Conservation (phyloP, 2,329 filamentous ascomycete genomes). For the Davidsoniella virescens region DNA sequence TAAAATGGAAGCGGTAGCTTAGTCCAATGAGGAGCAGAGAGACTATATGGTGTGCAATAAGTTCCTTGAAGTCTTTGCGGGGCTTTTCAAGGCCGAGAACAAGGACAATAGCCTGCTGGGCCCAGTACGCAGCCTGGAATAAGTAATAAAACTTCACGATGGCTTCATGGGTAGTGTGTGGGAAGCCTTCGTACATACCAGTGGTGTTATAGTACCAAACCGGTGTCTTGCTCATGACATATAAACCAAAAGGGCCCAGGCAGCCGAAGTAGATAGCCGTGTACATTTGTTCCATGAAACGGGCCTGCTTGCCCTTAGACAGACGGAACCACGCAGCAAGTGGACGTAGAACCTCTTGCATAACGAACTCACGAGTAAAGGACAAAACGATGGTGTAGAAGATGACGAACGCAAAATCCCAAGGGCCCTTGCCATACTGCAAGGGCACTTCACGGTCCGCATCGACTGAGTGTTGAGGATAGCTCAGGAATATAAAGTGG, state of each 20-base stretch:
- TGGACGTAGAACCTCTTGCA: constrained; percentile 75
- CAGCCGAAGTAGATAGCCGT: constrained; percentile 79
- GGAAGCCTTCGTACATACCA: constrained; percentile 80
- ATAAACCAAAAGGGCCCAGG: constrained; percentile 70
- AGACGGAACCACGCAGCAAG: constrained; percentile 56
- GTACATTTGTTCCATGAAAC: constrained; percentile 95
- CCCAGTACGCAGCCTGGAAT: constrained; percentile 88
- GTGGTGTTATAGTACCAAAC: constrained; percentile 91
- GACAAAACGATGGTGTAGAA: constrained; percentile 85
- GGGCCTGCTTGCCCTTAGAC: constrained; percentile 61
- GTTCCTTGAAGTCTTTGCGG: constrained; percentile 85
- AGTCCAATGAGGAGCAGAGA: constrained; percentile 68
- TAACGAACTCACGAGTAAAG: constrained; percentile 89
- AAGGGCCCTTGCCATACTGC: constrained; percentile 78
- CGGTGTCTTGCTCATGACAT: constrained; percentile 78
- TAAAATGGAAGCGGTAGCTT: constrained; percentile 93
- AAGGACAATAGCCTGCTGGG: constrained; percentile 81
- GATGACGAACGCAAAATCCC: constrained; percentile 70
- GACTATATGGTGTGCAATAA: constrained; percentile 82
- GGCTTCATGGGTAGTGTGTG: constrained; percentile 64
- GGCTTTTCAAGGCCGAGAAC: constrained; percentile 81
- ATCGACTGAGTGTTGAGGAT: constrained; percentile 39
- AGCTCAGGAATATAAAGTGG: constrained; percentile 78
- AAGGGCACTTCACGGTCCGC: constrained; percentile 13
- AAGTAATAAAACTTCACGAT: constrained; percentile 92